phyloP scores from a whole-genome alignment of 2,329 filamentous ascomycete species.

The Aspergillus unguis region DNA sequence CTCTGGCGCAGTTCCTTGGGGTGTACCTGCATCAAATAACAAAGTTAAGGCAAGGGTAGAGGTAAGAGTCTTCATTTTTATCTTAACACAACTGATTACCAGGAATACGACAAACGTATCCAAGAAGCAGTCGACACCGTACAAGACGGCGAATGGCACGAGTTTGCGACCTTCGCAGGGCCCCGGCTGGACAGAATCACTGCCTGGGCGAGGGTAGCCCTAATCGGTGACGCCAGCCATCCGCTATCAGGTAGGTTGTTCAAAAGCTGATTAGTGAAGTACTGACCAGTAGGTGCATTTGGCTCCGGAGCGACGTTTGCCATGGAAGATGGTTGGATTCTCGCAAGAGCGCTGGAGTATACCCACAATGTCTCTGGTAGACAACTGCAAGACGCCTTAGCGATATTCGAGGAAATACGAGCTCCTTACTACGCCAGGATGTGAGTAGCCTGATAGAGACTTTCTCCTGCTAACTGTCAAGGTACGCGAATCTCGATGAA shows the following conservation, averaged over 20 bases:
- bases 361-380: background rate
- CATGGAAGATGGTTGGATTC: slow-evolving; percentile 11
- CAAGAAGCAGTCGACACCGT: background rate
- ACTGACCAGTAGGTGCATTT: background rate
- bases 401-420: slow-evolving; percentile 1
- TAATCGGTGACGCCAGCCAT: slow-evolving; percentile 7
- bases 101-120: slow-evolving; percentile 3
- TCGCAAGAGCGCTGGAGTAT: slow-evolving; percentile 2
- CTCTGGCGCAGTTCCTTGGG: slow-evolving; percentile 1
- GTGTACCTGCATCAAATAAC: background rate
- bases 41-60: background rate
- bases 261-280: no score
- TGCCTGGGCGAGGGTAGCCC: background rate
- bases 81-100: background rate
- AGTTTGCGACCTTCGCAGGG: slow-evolving; percentile 4
- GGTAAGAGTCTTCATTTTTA: background rate
- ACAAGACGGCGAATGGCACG: slow-evolving; percentile 4
- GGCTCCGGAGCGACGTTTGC: slow-evolving; percentile 6
- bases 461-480: background rate
- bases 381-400: background rate
- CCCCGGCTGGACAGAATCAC: background rate
- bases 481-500: background rate
- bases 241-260: background rate
- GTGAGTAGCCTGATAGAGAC: background rate
- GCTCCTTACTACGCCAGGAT: slow-evolving; percentile 3